Evolutionary conservation across 106 monocot genomes (phyloP), one percentile per base, ranked within the genome.

Genomic region (Dendrobium catenatum): DNA sequence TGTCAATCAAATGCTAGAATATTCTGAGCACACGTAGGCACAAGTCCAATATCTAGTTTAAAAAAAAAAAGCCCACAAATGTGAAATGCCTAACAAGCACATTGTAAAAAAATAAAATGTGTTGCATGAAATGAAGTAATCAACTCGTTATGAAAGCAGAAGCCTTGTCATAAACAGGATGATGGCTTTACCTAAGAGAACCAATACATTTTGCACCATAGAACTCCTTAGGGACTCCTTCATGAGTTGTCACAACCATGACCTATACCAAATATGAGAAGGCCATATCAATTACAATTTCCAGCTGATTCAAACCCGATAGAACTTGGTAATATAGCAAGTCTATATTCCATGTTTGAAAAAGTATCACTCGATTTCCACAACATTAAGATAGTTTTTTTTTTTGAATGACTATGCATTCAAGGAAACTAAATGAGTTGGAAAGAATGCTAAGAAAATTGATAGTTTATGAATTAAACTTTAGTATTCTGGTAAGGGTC

Each of bases 191-290:
- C 96, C 94, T 96, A 86, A 90, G 89, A n/a, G 93, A 96, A 81
- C 96, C 96, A 85, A 94, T 90, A 58, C 92, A 56, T 87, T 96
- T 96, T 27, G 96, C 96, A 76, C 96, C 93, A 78, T 89, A 78
- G 49, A 96, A 96, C 79, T 96, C 94, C 79, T 90, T 79, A 72
- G 96, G 96, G 16, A 90, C 85, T 82, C 92, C 92, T 82, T 92
- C 86, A 66, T 96, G 94, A 15, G 82, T 96, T 27, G 94, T 96
- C 41, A 92, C 89, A 42, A 94, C 94, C 41, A 96, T 84, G 58
- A 94, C 92, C 96, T 96, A 77, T 41, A 85, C 43, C 74, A 74
- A 74, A 74, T 8, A 74, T 3, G 31, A 74, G 43, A 42, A 74
- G 20, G 17, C 42, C 37, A 40, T 37, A 72, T 37, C 72, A 72